Conservation (phyloP, 208 protist genomes). For the Kentomonas sorsogonicus region DNA sequence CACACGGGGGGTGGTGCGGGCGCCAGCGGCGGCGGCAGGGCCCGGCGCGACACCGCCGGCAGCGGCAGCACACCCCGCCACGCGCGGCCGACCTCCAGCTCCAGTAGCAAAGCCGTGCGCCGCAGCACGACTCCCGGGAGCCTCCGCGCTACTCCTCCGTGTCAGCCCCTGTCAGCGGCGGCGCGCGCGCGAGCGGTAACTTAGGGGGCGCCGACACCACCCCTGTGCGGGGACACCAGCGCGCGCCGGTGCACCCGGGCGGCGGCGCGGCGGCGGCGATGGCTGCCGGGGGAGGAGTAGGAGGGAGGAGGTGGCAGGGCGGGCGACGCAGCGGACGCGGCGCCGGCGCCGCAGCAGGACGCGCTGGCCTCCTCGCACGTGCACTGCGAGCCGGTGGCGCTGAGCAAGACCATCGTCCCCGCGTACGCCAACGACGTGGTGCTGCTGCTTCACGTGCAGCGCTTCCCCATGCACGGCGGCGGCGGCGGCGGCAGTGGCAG, state of each 20-base stretch:
- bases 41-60: too few relatives aligned
- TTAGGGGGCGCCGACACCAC: too few relatives aligned
- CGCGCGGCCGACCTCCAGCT: neutral
- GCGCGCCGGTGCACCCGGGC: neutral
- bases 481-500: neutral
- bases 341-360: constrained; percentile 14
- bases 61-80: neutral
- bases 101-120: neutral
- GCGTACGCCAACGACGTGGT: constrained; percentile 40
- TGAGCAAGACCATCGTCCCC: constrained; percentile 24
- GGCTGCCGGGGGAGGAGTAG: neutral
- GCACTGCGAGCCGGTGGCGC: constrained; percentile 32
- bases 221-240: too few relatives aligned
- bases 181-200: too few relatives aligned
- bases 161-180: too few relatives aligned
- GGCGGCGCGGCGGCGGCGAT: constrained; percentile 1
- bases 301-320: too few relatives aligned
- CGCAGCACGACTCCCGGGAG: too few relatives aligned
- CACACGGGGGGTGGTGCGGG: neutral
- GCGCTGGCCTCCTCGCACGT: constrained; percentile 23
- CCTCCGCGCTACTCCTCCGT: too few relatives aligned
- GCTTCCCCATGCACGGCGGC: constrained; percentile 9
- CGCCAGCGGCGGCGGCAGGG: neutral
- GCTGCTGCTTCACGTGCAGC: constrained; percentile 57
- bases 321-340: too few relatives aligned